Percentiles rank a stretch among this genome's conserved stretches.
Evolutionary conservation across 192 early-diverging fungal genomes (phyloP).

Genomic region (Jimgerdemannia flammicorona): DNA sequence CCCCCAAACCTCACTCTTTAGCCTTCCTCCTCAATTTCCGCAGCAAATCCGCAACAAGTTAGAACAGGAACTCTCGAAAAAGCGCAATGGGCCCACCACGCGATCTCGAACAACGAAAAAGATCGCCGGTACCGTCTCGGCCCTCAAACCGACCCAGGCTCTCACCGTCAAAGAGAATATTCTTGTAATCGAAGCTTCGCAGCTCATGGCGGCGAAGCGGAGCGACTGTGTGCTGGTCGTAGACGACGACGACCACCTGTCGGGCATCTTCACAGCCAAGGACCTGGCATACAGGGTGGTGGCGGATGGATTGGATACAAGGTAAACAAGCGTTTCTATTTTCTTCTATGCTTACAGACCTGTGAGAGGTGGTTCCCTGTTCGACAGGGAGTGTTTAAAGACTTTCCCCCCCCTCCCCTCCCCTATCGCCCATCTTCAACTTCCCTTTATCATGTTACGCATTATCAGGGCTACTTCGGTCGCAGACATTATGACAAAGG

Average conservation of each 20-base stretch:
- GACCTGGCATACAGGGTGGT: conserved; percentile 96
- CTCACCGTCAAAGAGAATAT: conserved; percentile 80
- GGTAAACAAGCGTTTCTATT: conserved; percentile 8
- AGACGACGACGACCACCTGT: conserved; percentile 87
- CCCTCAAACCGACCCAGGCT: conserved; percentile 79
- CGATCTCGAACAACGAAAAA: conserved; percentile 30
- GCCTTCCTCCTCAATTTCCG: background rate
- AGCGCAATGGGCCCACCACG: conserved; percentile 37
- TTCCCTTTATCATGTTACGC: background rate
- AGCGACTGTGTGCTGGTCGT: conserved; percentile 93
- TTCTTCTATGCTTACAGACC: background rate
- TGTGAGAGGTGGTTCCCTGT: too few species aligned
- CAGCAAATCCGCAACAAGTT: conserved; percentile 72
- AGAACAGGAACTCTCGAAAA: conserved; percentile 67
- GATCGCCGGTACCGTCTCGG: conserved; percentile 84
- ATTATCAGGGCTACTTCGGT: conserved; percentile 61
- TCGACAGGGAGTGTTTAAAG: too few species aligned
- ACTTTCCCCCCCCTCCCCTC: too few species aligned
- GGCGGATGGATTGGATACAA: conserved; percentile 51
- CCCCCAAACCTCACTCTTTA: background rate
- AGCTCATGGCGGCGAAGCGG: conserved; percentile 96
- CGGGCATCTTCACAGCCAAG: conserved; percentile 97
- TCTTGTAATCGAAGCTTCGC: conserved; percentile 78
- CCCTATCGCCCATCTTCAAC: background rate
- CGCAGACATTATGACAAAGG: conserved; percentile 85